Percentiles rank a stretch among this genome's conserved stretches.
phyloP scores from a whole-genome alignment of 2,329 filamentous ascomycete species.

The Lecanosticta acicola region DNA sequence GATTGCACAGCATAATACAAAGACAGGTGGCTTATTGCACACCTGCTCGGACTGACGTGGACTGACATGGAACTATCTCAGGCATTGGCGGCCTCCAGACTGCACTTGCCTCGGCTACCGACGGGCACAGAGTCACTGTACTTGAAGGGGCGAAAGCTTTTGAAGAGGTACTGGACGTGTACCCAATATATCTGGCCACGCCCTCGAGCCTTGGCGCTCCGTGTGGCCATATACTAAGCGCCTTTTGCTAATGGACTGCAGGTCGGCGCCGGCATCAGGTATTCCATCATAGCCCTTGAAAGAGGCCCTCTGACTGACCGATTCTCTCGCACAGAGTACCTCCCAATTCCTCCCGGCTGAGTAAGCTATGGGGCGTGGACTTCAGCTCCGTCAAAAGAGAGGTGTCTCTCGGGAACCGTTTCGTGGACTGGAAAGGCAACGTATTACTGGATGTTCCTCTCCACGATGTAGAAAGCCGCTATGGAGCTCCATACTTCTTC shows the following conservation, averaged over 20 bases:
- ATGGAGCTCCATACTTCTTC: conserved; percentile 31
- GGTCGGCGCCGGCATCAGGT: neutral
- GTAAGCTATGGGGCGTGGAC: conserved; percentile 35
- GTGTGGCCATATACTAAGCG: no score
- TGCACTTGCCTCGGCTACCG: conserved; percentile 44
- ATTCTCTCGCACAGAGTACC: conserved; percentile 15
- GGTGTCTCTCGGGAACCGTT: conserved; percentile 26
- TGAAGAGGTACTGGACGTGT: conserved; percentile 30
- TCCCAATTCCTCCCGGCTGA: conserved; percentile 35
- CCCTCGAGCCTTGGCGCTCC: no score
- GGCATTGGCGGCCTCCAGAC: conserved; percentile 51
- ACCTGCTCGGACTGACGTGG: no score
- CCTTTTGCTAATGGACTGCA: no score
- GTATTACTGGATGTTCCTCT: conserved; percentile 22
- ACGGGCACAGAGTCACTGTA: conserved; percentile 48
- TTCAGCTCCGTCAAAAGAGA: conserved; percentile 26
- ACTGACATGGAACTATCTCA: no score
- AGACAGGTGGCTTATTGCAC: no score
- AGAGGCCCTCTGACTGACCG: conserved; percentile 18
- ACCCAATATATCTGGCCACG: no score
- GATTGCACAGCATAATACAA: neutral
- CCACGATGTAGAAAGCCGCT: conserved; percentile 20
- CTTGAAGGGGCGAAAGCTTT: conserved; percentile 36
- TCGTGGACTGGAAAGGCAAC: conserved; percentile 30
- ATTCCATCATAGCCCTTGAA: neutral